Evolutionary conservation across 352 stramenopile species (phyloP).

Genomic region (Phytophthora cactorum): DNA sequence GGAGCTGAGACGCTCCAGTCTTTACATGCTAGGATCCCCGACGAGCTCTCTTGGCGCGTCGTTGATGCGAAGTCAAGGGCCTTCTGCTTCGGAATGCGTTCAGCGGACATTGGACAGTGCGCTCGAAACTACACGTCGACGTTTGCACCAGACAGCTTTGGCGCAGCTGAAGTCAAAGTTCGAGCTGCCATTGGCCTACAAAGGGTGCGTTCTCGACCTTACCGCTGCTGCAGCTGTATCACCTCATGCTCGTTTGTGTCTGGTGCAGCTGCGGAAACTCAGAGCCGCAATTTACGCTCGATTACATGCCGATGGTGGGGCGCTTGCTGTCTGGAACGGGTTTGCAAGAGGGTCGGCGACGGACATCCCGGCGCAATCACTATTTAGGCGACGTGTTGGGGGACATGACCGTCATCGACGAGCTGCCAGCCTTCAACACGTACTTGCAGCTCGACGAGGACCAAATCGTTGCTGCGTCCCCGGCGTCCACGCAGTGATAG

Average conservation of each 20-base stretch:
- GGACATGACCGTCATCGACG: constrained; percentile 73
- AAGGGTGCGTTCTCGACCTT: constrained; percentile 40
- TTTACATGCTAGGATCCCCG: constrained; percentile 24
- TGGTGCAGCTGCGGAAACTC: constrained; percentile 41
- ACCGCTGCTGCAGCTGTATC: constrained; percentile 5
- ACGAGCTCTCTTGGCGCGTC: constrained; percentile 22
- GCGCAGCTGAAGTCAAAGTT: constrained; percentile 57
- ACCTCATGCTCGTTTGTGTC: constrained; percentile 15
- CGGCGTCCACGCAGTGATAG: constrained; percentile 36
- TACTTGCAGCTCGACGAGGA: constrained; percentile 47
- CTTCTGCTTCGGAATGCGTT: constrained; percentile 36
- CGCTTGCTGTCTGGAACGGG: constrained; percentile 55
- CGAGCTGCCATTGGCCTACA: constrained; percentile 45
- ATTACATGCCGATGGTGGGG: constrained; percentile 79
- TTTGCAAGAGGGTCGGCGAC: constrained; percentile 64
- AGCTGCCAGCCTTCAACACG: constrained; percentile 56
- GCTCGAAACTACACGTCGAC: constrained; percentile 28
- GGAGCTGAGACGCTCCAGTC: constrained; percentile 38
- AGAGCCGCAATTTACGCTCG: constrained; percentile 53
- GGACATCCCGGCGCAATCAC: constrained; percentile 71
- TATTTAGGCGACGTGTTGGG: constrained; percentile 78
- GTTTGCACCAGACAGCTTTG: constrained; percentile 31
- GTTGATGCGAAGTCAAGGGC: constrained; percentile 18
- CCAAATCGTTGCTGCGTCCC: constrained; percentile 62
- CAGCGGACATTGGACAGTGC: constrained; percentile 41